phyloP scores from a whole-genome alignment of 2,329 filamentous ascomycete species.

The Hypoxylon sp. region DNA sequence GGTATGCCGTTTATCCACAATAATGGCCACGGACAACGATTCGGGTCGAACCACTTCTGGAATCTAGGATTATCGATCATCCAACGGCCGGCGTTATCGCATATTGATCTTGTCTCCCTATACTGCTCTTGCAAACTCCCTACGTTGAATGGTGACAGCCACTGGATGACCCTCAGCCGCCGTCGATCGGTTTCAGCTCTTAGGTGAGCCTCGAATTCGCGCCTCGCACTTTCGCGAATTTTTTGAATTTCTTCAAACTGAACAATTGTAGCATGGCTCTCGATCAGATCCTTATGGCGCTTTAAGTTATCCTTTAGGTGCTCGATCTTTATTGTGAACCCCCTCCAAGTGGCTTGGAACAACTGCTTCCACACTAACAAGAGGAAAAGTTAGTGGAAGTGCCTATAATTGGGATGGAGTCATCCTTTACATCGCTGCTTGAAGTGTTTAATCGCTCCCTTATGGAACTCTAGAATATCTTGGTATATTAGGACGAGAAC shows the following conservation, averaged over 20 bases:
- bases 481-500: slow-evolving; percentile 56
- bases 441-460: slow-evolving; percentile 52
- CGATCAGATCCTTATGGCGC: slow-evolving; percentile 51
- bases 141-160: slow-evolving; percentile 38
- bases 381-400: not conserved
- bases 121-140: slow-evolving; percentile 32
- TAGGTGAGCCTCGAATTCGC: slow-evolving; percentile 40
- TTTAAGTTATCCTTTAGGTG: slow-evolving; percentile 52
- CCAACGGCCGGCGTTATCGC: slow-evolving; percentile 51
- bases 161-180: slow-evolving; percentile 30
- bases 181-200: slow-evolving; percentile 39
- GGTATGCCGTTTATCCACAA: slow-evolving; percentile 59
- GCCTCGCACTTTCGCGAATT: slow-evolving; percentile 36
- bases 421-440: slow-evolving; percentile 44
- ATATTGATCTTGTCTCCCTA: slow-evolving; percentile 32
- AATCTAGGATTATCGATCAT: slow-evolving; percentile 49
- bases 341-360: slow-evolving; percentile 54
- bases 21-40: slow-evolving; percentile 45
- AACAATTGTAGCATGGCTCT: slow-evolving; percentile 50
- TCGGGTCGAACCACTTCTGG: slow-evolving; percentile 47
- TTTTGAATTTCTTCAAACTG: slow-evolving; percentile 50
- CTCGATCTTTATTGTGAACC: slow-evolving; percentile 50
- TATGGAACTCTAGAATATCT: slow-evolving; percentile 59
- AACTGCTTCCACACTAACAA: slow-evolving; percentile 52
- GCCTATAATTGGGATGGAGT: not conserved